Evolutionary conservation across 2,329 filamentous ascomycete species (phyloP), one percentile per base, ranked within the genome.

Genomic region (Acarospora socialis): DNA sequence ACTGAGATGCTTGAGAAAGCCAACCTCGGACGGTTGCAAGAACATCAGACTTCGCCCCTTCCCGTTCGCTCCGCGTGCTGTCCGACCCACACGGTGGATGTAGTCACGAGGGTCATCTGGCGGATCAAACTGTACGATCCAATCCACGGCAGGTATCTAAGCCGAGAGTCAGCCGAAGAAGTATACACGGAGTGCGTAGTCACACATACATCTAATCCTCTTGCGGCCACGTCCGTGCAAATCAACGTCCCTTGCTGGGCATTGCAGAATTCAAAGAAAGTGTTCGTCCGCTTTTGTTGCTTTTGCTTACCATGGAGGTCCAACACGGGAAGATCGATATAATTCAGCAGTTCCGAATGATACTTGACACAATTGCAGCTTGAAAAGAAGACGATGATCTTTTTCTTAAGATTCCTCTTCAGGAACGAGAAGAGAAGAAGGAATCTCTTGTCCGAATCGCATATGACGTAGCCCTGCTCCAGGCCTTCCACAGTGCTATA

Each of bases 261-360:
- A 48, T 86, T 84, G 50, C 73, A 77, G 54, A 98, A 98, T 54
- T 95, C 87, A 56, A 95, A 98, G 56, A 98, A 98, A 1, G 84
- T 93, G 52, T 92, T 92, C 15, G 90, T 98, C n/a, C 90, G 81
- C 57, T 93, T 93, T 59, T 94, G 84, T 59, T 98, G 90, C 60
- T 98, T 98, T 60, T 93, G 83, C 61, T 98, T 94, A 44, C 84
- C 90, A 55, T 92, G 82, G 5, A 92, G 66, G 45, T 82, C 79
- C 25, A 92, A 68, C 3, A 92, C 81, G 4, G 81, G 84, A 23
- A 94, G 69, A 55, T 95, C 90, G 48, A 95, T 94, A 61, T 93
- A 95, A 63, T 95, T 95, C 44, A 98, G 73, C 17, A 98, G 72
- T 55, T 95, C 86, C 16, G 81, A 75, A 58, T 93, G 84, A 60